Percentiles rank a stretch among this genome's conserved stretches.
phyloP scores from a whole-genome alignment of 2,329 filamentous ascomycete species.

The Lojkania enalia region DNA sequence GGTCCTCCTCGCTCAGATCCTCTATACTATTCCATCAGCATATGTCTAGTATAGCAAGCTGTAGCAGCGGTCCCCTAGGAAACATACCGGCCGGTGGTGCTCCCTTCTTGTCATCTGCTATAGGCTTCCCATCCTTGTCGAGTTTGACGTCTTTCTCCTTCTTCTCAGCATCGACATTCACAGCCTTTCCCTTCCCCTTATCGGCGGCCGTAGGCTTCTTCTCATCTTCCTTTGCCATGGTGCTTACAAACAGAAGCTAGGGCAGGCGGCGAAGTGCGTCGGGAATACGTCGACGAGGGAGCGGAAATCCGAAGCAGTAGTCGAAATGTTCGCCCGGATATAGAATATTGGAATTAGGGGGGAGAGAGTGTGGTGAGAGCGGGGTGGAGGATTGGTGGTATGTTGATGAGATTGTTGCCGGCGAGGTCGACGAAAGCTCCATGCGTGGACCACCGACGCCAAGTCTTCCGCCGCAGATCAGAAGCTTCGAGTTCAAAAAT shows the following conservation, averaged over 20 bases:
- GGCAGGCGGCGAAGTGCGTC: slow-evolving; percentile 38
- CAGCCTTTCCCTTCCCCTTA: slow-evolving; percentile 95
- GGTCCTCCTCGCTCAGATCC: slow-evolving; percentile 96
- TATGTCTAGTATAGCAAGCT: slow-evolving; percentile 19
- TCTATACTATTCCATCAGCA: slow-evolving; percentile 58
- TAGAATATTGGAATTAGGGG: slow-evolving; percentile 1
- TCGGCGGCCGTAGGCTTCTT: slow-evolving; percentile 78
- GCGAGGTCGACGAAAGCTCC: background rate
- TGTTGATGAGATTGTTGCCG: background rate
- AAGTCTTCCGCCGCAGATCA: slow-evolving; percentile 12
- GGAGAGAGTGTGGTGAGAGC: slow-evolving; percentile 17
- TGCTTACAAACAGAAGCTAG: slow-evolving; percentile 51
- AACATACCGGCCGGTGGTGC: slow-evolving; percentile 63
- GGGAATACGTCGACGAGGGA: slow-evolving; percentile 12
- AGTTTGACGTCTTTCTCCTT: slow-evolving; percentile 64
- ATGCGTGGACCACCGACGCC: background rate
- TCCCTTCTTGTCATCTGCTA: slow-evolving; percentile 75
- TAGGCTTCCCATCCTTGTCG: slow-evolving; percentile 70
- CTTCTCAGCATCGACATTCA: slow-evolving; percentile 65
- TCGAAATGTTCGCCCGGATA: no score
- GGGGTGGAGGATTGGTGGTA: slow-evolving; percentile 3
- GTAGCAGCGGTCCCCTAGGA: slow-evolving; percentile 16
- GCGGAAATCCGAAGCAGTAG: slow-evolving; percentile 11
- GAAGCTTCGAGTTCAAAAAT: no score
- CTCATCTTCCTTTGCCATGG: slow-evolving; percentile 90